Base-by-base conservation (phyloP, 345 rosid species). In the Bruguiera gymnorhiza region DNA sequence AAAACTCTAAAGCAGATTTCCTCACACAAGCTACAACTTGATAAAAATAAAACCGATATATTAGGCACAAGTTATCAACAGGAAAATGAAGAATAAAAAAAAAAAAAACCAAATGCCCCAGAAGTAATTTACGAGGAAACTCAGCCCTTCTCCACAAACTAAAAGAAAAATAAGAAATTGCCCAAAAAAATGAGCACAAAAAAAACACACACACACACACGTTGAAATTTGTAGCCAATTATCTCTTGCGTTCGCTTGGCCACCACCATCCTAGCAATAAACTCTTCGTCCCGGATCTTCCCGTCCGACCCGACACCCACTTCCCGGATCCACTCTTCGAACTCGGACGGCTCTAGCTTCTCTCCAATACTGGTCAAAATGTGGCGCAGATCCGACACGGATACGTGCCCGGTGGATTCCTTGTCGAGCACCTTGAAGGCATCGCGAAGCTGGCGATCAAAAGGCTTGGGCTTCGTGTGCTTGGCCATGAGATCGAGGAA, bases 241-340 rank as follows among this genome's bases (percentile, higher is more conserved):
- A 18, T 37, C 71, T 30, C 71, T 39, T 30, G n/a, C 43, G 34
- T 13, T 15, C 50, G 91, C 89, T 93, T 93, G 26, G 97, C 94
- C 9, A 93, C 97, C 98, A 93, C 27, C 27, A 1, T 93, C 81
- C 96, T 83, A 24, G 97, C 84, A 51, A 93, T 93, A 74, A 93
- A 93, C 73, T 93, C 98, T 79, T 93, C 98, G 65, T 93, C 89
- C 57, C 86, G 86, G 85, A 93, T 93, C 89, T 77, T 91, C 8
- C 98, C 98, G 56, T 93, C 98, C 27, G 92, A 74, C 31, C 96
- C 94, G 19, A 93, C 95, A 69, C 89, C 98, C 7, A 93, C 94
- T 85, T 93, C 98, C 64, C 92, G 84, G 87, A 93, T 91, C 98
- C 98, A 93, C 86, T 93, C 98, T 77, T 93, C 98, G 73, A 93